Percentiles rank a stretch among this genome's conserved stretches.
phyloP scores from a whole-genome alignment of 441 rosid genomes.

The Viola pubescens region DNA sequence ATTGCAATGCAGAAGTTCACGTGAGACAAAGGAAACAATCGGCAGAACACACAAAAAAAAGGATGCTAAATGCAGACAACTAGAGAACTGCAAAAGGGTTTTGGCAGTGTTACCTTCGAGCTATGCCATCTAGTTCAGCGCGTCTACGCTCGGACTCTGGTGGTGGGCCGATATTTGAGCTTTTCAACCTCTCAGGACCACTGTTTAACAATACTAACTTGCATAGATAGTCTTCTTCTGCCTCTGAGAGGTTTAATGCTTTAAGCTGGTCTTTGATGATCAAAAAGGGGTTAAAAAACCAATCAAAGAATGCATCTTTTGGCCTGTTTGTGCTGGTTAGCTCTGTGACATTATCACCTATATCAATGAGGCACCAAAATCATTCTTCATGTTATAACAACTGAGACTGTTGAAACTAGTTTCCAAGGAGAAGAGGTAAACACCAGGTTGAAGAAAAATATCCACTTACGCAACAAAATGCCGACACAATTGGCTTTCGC shows the following conservation, averaged over 20 bases:
- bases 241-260: constrained; percentile 57
- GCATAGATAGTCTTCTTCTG: constrained; percentile 75
- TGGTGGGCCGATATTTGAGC: constrained; percentile 35
- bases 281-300: constrained; percentile 83
- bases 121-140: constrained; percentile 80
- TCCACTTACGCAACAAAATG: constrained; percentile 59
- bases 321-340: constrained; percentile 65
- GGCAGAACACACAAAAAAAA: no score
- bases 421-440: neutral
- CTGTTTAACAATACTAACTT: constrained; percentile 61
- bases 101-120: constrained; percentile 61
- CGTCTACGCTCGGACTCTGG: constrained; percentile 57
- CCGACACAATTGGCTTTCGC: constrained; percentile 55
- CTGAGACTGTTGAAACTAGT: neutral
- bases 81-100: neutral
- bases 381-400: neutral
- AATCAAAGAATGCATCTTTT: constrained; percentile 64
- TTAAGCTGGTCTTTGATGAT: constrained; percentile 80
- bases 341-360: constrained; percentile 56
- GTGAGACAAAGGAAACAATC: no score
- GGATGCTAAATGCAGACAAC: no score
- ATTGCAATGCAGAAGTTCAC: no score
- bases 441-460: neutral
- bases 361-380: constrained; percentile 10
- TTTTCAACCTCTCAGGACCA: constrained; percentile 52